A percentile compares a stretch with the other conserved stretches of the same genome.
phyloP scores from a whole-genome alignment of 2,329 filamentous ascomycete species.

The Sporothrix euskadiensis region DNA sequence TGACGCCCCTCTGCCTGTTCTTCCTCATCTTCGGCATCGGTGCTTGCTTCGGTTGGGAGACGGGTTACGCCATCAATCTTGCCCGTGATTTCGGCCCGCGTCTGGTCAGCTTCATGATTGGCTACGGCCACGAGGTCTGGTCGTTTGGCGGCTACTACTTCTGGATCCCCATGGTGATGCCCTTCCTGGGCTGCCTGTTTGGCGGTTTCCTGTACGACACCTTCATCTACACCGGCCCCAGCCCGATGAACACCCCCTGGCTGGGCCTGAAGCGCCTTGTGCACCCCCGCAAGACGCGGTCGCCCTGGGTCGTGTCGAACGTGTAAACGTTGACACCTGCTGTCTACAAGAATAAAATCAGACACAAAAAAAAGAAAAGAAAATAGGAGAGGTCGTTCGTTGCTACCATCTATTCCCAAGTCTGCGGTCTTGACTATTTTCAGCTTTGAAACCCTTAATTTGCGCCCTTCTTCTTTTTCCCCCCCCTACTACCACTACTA shows the following conservation, averaged over 20 bases:
- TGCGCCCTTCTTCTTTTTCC: background rate
- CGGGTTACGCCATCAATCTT: constrained; percentile 59
- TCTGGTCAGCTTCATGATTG: constrained; percentile 59
- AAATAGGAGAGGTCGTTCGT: background rate
- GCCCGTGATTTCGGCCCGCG: constrained; percentile 61
- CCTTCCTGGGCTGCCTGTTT: constrained; percentile 64
- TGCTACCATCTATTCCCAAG: background rate
- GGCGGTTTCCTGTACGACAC: constrained; percentile 68
- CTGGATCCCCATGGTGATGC: constrained; percentile 68
- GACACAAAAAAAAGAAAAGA: background rate
- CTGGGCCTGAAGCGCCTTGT: constrained; percentile 60
- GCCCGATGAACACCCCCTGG: constrained; percentile 67
- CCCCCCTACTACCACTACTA: background rate
- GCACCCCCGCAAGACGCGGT: constrained; percentile 37
- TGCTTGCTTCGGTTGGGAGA: constrained; percentile 52
- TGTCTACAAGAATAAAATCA: background rate
- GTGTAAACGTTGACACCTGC: constrained; percentile 4
- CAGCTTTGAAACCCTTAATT: background rate
- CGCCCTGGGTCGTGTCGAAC: constrained; percentile 40
- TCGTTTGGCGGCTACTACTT: constrained; percentile 33
- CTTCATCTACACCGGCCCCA: constrained; percentile 69
- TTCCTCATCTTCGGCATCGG: constrained; percentile 59
- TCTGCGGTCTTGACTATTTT: background rate
- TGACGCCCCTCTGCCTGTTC: constrained; percentile 42
- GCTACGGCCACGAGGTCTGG: constrained; percentile 34